Conservation (phyloP, 129 eudicot genomes). For the Flaveria ramosissima region DNA sequence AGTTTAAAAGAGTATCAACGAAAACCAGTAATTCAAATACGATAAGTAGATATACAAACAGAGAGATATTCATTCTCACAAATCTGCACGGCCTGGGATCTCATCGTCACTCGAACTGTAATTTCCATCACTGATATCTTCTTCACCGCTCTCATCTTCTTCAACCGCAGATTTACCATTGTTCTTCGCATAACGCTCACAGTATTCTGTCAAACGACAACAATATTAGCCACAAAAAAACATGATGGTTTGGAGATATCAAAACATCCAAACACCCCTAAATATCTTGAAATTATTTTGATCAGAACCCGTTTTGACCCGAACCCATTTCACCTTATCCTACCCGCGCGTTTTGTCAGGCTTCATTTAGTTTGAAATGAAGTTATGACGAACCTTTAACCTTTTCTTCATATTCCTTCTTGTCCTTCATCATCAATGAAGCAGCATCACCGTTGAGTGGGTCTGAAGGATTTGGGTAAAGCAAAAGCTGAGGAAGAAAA, state of each 20-base stretch:
- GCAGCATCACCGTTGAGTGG: slow-evolving; percentile 69
- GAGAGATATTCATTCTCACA: slow-evolving; percentile 31
- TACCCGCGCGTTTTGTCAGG: neutral
- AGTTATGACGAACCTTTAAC: slow-evolving; percentile 47
- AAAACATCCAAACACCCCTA: neutral
- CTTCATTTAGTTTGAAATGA: neutral
- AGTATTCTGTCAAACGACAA: slow-evolving; percentile 39
- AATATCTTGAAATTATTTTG: neutral
- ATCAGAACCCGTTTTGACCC: neutral
- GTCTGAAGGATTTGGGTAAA: slow-evolving; percentile 66
- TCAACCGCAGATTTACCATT: slow-evolving; percentile 41
- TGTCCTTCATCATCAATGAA: slow-evolving; percentile 59
- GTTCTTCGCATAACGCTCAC: slow-evolving; percentile 60
- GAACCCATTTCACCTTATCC: neutral
- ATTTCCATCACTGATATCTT: slow-evolving; percentile 54
- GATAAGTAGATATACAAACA: slow-evolving; percentile 25
- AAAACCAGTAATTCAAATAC: neutral
- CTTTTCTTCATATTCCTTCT: slow-evolving; percentile 50
- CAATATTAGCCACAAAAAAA: slow-evolving; percentile 2
- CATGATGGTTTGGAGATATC: neutral
- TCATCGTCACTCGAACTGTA: slow-evolving; percentile 55
- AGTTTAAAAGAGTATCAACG: slow-evolving; percentile 5
- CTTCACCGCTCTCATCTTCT: slow-evolving; percentile 51
- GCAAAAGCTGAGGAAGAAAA: slow-evolving; percentile 71
- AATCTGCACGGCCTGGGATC: slow-evolving; percentile 50